These are phyloP conservation scores for Tilletia caries DNA, from an alignment of 1,284 basidiomycete genomes.

Conservation along the genomic window DNA sequence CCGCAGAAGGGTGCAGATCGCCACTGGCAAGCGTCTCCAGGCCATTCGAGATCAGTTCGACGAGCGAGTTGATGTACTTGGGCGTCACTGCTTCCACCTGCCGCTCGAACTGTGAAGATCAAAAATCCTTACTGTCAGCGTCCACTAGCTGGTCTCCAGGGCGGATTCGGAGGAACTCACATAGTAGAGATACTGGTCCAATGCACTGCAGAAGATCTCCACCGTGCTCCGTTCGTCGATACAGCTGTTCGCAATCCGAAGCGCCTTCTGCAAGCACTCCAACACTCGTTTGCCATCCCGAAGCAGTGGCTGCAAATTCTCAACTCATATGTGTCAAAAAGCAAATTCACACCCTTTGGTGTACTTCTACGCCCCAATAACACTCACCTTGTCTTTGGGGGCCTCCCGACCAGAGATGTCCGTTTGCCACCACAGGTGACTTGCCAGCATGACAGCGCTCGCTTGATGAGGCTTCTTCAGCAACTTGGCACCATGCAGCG, in stretches of 20 bases:
- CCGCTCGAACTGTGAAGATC: conserved; percentile 36
- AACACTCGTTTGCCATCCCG: conserved; percentile 50
- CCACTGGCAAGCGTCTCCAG: conserved; percentile 27
- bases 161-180: conserved; percentile 17
- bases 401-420: conserved; percentile 30
- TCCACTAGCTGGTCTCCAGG: neutral
- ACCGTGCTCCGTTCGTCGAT: conserved; percentile 49
- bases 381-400: conserved; percentile 19
- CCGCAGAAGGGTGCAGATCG: conserved; percentile 12
- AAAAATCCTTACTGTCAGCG: no score
- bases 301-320: conserved; percentile 26
- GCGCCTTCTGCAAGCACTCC: conserved; percentile 50
- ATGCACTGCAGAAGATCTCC: conserved; percentile 50
- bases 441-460: conserved; percentile 51
- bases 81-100: conserved; percentile 47
- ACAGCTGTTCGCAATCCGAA: conserved; percentile 51
- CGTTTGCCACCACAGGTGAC: conserved; percentile 53
- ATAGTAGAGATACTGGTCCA: conserved; percentile 53
- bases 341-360: no score
- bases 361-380: no score
- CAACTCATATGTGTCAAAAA: neutral
- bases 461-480: conserved; percentile 53
- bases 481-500: conserved; percentile 49
- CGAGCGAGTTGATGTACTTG: conserved; percentile 49
- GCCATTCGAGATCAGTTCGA: conserved; percentile 48